Evolutionary conservation across 352 stramenopile genomes (phyloP), one percentile per base, ranked within the genome.

Genomic region (Pythium folliculosum): DNA sequence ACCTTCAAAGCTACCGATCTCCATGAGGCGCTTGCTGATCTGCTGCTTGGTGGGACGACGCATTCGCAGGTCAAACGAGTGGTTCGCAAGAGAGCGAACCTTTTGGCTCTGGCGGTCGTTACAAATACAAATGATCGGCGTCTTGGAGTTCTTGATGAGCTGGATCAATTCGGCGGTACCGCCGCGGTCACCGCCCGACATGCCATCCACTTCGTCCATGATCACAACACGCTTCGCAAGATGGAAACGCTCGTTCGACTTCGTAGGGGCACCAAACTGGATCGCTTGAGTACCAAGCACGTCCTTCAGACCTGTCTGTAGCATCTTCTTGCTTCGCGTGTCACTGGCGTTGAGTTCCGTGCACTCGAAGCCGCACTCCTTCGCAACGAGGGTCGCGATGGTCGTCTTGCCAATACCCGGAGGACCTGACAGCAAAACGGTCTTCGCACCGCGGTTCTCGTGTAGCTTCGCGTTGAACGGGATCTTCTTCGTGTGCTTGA

Each of bases 131-230:
- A 99, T 99, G 67, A 99, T 99, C 12, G 98, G 98, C 52, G 97
- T 97, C 77, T 98, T 98, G 50, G 86, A 98, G 63, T 97, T 98
- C 78, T 99, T 99, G 71, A 99, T 99, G 60, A 99, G 94, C 76
- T 96, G 81, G 72, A 99, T 99, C n/a, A 99, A 78, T 82, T 99
- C 97, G 19, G 89, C 84, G 13, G 98, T 99, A 48, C 97, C 97
- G 51, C 95, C 96, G 14, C 97, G 84, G 80, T 99, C 98, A 13
- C 96, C 96, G 1, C 89, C 92, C 27, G 92, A 97, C 97, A 99
- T 99, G 23, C 97, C 97, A 74, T 99, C 97, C 3, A 99, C 97
- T 83, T 99, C 97, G 66, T 99, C 97, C 98, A 99, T 99, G 64
- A 99, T 94, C 14, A 99, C 86, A 51, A 98, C 86, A 21, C 97